Base-by-base conservation (phyloP, 2,329 filamentous ascomycete species). In the Colletotrichum lentis region DNA sequence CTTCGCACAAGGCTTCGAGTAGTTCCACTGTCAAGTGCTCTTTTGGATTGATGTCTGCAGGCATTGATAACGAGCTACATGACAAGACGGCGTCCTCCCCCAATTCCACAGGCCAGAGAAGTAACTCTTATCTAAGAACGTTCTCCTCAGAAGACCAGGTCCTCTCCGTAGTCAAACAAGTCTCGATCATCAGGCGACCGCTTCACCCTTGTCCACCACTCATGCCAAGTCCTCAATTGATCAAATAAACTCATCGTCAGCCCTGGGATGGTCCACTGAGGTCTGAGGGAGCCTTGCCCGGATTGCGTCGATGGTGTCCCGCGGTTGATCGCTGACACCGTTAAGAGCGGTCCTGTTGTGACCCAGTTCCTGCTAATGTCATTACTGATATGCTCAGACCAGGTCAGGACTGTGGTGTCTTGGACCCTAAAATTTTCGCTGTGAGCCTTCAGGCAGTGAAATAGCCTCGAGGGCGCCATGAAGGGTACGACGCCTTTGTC, bases 351-450 rank as follows among this genome's bases (percentile, higher is more conserved):
- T 3, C 71, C 73, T 3, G 74, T 73, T 1, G 76, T 72, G 8
- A 77, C 66, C 85, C 85, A 86, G 49, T 80, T 82, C 52, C 77
- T 78, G 4, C 75, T 74, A 12, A 85, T 79, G 49, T 86, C 84
- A 10, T 78, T 76, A 5, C 79, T 62, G 44, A 86, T 82, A 56
- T 79, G 79, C 18, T 77, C 76, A 7, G 76, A 74, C 63, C 86
- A 85, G 49, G 70, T 77, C 37, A 75, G 72, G 10, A 82, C 73
- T 31, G 81, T 75, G 3, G 76, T 64, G 39, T 78, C 67, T 39
- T 69, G 61, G 62, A 60, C 27, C 70, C 39, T 56, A 59, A 60
- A 14, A 50, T n/a, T 27, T 59, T 49, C 20, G 50, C 27, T 43
- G 18, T 35, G 20, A 35, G 49, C 22, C 39, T 35, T 53, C 22